Percentiles rank a stretch among this genome's conserved stretches.
These are phyloP conservation scores for Calonectria crousiana DNA, from an alignment of 2,329 filamentous ascomycete genomes.

Conservation along the genomic window DNA sequence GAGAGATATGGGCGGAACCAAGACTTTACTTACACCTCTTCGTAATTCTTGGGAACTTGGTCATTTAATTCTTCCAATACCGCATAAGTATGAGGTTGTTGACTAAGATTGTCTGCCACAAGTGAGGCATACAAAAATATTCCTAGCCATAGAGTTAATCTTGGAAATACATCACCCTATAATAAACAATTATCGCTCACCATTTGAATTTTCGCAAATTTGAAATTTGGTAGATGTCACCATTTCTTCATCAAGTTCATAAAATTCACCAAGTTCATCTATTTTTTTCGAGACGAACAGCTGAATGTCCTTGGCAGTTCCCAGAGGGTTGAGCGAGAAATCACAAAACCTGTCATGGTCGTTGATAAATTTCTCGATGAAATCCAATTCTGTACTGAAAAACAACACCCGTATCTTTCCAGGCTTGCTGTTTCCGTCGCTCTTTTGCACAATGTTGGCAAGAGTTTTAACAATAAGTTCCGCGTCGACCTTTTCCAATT, in stretches of 20 bases:
- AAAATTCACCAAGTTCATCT: neutral
- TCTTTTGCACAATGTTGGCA: neutral
- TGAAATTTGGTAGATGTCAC: neutral
- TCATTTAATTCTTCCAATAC: constrained; percentile 24
- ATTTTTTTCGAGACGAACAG: neutral
- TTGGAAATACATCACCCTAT: neutral
- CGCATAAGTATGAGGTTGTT: constrained; percentile 26
- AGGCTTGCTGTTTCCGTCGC: neutral
- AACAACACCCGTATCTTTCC: constrained; percentile 11
- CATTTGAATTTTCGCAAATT: constrained; percentile 1
- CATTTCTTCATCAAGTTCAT: neutral
- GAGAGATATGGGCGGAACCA: neutral
- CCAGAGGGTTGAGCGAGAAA: neutral
- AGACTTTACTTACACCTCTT: neutral
- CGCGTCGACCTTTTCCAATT: constrained; percentile 49
- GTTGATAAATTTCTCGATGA: neutral
- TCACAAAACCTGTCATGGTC: neutral
- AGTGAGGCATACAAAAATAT: constrained; percentile 50
- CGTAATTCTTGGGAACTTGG: neutral
- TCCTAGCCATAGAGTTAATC: constrained; percentile 24
- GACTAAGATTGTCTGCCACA: constrained; percentile 44
- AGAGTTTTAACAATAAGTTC: constrained; percentile 45
- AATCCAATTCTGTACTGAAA: neutral
- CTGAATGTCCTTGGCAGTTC: constrained; percentile 5
- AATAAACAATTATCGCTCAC: neutral